A percentile compares a stretch with the other conserved stretches of the same genome.
Conservation (phyloP, 306 rosid genomes). For the Albizia julibrissin region DNA sequence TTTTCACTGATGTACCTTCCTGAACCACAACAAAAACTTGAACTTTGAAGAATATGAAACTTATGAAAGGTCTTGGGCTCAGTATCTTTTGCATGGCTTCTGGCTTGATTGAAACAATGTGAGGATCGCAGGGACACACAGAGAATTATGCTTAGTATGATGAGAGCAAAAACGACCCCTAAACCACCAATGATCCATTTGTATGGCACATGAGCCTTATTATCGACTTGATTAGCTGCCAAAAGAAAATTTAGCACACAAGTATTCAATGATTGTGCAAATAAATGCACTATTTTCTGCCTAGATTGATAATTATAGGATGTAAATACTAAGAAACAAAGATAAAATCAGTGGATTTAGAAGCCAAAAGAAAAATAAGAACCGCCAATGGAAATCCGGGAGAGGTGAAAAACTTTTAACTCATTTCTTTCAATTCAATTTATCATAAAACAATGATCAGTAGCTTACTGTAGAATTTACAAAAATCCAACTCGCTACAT, state of each 20-base stretch:
- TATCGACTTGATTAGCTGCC: constrained; percentile 56
- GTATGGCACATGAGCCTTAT: constrained; percentile 71
- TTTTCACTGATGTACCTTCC: constrained; percentile 79
- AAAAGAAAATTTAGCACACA: constrained; percentile 13
- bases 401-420: neutral
- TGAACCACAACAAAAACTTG: constrained; percentile 89
- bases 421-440: neutral
- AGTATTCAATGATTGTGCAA: constrained; percentile 10
- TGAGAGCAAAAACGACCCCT: constrained; percentile 68
- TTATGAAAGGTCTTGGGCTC: constrained; percentile 64
- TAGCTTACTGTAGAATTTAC: neutral
- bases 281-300: constrained; percentile 7
- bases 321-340: neutral
- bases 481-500: neutral
- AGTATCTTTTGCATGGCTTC: constrained; percentile 61
- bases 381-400: neutral
- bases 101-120: constrained; percentile 51
- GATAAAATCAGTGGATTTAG: neutral
- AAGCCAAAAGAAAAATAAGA: neutral
- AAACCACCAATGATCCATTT: constrained; percentile 87
- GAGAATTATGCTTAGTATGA: constrained; percentile 55
- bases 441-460: constrained; percentile 9
- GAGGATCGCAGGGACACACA: constrained; percentile 66
- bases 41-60: constrained; percentile 84
- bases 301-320: constrained; percentile 1